phyloP scores from a whole-genome alignment of 192 early-diverging fungal species.

The Gigaspora rosea region DNA sequence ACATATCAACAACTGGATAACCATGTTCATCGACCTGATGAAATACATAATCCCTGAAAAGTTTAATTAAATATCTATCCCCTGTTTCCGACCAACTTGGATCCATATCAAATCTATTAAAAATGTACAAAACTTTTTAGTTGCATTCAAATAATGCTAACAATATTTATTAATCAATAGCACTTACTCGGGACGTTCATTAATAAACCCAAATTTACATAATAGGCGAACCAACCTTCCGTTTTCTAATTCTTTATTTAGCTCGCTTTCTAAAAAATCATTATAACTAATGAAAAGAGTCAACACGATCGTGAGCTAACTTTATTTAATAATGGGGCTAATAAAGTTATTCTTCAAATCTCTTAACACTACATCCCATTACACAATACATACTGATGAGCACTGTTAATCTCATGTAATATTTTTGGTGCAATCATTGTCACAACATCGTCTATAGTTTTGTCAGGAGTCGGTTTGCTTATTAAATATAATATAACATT shows the following conservation, averaged over 20 bases:
- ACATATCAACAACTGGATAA: constrained; percentile 83
- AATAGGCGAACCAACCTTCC: constrained; percentile 86
- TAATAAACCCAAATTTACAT: constrained; percentile 89
- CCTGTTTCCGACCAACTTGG: constrained; percentile 97
- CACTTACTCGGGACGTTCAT: constrained; percentile 35
- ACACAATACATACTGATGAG: constrained; percentile 56
- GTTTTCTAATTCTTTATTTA: constrained; percentile 88
- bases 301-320: background rate
- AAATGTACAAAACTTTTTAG: background rate
- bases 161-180: background rate
- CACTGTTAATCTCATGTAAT: constrained; percentile 76
- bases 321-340: too few species aligned
- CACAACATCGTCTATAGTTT: constrained; percentile 78
- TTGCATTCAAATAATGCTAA: background rate
- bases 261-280: constrained; percentile 78
- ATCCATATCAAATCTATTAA: constrained; percentile 79
- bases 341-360: too few species aligned
- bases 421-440: constrained; percentile 74
- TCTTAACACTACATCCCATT: too few species aligned
- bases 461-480: constrained; percentile 71
- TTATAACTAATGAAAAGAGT: constrained; percentile 48
- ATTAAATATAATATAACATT: constrained; percentile 80
- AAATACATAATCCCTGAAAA: constrained; percentile 98
- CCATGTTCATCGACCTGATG: constrained; percentile 90
- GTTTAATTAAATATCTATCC: constrained; percentile 94